Evolutionary conservation across 164 flowering plant species (phyloP).

Genomic region (Berberis vulgaris): DNA sequence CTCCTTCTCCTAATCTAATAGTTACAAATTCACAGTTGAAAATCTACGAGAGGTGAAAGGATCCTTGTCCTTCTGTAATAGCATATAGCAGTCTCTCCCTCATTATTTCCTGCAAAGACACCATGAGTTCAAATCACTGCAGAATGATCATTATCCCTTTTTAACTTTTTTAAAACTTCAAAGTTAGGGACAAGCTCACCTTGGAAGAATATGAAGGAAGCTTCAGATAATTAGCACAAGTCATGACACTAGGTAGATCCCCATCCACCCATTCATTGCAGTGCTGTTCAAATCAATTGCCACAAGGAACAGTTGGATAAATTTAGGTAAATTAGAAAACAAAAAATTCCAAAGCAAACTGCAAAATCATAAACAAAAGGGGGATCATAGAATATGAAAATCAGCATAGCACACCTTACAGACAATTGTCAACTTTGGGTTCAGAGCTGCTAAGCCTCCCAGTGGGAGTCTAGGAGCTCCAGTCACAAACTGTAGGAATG

Average conservation of each 20-base stretch:
- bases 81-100: conserved; percentile 85
- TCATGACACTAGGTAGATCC: conserved; percentile 96
- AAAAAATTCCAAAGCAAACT: too few relatives aligned
- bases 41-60: conserved; percentile 76
- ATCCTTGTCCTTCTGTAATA: conserved; percentile 89
- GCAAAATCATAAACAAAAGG: not conserved
- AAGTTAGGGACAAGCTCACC: conserved; percentile 23
- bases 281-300: conserved; percentile 33
- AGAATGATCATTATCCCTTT: not conserved
- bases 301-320: too few relatives aligned
- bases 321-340: too few relatives aligned
- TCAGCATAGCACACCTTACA: conserved; percentile 51
- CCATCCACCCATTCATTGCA: conserved; percentile 37
- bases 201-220: conserved; percentile 90
- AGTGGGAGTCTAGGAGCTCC: conserved; percentile 95
- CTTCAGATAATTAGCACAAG: conserved; percentile 94
- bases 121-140: not conserved
- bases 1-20: conserved; percentile 2
- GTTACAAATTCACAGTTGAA: conserved; percentile 16
- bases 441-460: conserved; percentile 86
- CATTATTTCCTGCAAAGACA: conserved; percentile 62
- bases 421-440: conserved; percentile 85
- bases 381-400: not conserved
- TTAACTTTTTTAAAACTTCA: not conserved
- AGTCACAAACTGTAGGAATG: conserved; percentile 90